phyloP scores from a whole-genome alignment of 2,329 filamentous ascomycete species.

The Pestalotiopsis sp. region DNA sequence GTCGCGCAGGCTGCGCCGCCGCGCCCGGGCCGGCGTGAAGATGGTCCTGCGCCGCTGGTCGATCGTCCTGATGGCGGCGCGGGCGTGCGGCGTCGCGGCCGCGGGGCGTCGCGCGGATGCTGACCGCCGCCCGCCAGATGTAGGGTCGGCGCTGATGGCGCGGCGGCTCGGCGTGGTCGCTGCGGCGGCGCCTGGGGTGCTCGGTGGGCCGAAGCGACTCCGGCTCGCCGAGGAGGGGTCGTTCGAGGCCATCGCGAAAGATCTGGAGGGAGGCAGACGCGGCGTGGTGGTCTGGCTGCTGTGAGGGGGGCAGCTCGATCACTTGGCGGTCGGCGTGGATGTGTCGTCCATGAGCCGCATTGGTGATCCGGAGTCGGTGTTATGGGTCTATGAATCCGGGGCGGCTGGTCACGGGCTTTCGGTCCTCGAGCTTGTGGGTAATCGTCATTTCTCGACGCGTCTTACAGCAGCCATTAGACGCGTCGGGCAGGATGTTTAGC shows the following conservation, averaged over 20 bases:
- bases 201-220: slow-evolving; percentile 27
- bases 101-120: slow-evolving; percentile 45
- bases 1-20: slow-evolving; percentile 59
- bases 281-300: neutral
- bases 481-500: neutral
- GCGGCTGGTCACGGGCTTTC: neutral
- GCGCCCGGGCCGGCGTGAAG: slow-evolving; percentile 60
- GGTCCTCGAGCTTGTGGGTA: neutral
- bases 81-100: slow-evolving; percentile 60
- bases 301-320: neutral
- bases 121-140: slow-evolving; percentile 42
- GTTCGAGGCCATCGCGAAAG: slow-evolving; percentile 11
- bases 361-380: neutral
- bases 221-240: slow-evolving; percentile 10
- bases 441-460: neutral
- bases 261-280: neutral
- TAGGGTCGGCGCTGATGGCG: slow-evolving; percentile 37
- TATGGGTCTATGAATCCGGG: neutral
- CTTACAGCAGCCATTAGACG: neutral
- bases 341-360: neutral
- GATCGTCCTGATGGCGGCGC: slow-evolving; percentile 59
- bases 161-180: slow-evolving; percentile 32
- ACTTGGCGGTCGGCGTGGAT: neutral
- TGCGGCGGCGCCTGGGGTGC: slow-evolving; percentile 15
- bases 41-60: slow-evolving; percentile 60